Base-by-base conservation (phyloP, 345 rosid species). In the Trapa bicornis region DNA sequence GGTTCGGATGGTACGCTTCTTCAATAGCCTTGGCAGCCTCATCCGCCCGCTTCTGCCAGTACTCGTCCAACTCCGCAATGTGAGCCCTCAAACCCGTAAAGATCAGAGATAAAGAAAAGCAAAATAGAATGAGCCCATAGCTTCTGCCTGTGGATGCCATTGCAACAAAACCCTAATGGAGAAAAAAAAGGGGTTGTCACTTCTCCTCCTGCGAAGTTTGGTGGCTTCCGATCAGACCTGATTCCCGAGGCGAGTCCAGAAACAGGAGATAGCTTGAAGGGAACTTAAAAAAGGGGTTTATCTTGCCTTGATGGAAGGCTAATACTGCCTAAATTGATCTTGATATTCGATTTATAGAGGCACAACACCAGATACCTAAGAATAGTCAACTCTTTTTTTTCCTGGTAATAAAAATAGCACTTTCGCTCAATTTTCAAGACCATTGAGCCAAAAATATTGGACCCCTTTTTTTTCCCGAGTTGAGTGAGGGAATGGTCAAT, bases 1-100 rank as follows among this genome's bases (percentile, higher is more conserved):
- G 97, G 35, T 81, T 75, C 3, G 88, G 82, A 43, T 71, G 58
- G 43, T 77, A 91, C 3, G 96, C 82, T 15, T 74, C 58, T 4
- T 69, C 37, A 45, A 78, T 64, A 16, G 73, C 72, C 14, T 78
- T 67, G 14, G 57, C 47, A 36, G 96, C 86, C 53, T 70, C 48
- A 9, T 68, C 68, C 29, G 83, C 83, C 15, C 76, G 74, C 45
- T 63, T 37, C 48, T 71, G 71, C 97, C 93, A 86, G 68, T 91
- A 88, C 13, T 79, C 83, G 22, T 91, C 96, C 37, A 71, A 69
- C 52, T 79, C 81, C 8, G 68, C 70, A 1, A 76, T 68, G 69
- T 82, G 29, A 29, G 87, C 90, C 1, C 38, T 42, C 6, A 70
- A 50, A 38, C 58, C 54, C 13, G 75, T 79, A 62, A 77, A 43